phyloP scores from a whole-genome alignment of 1,139 yeast species.

The Candida tetrigidarum region DNA sequence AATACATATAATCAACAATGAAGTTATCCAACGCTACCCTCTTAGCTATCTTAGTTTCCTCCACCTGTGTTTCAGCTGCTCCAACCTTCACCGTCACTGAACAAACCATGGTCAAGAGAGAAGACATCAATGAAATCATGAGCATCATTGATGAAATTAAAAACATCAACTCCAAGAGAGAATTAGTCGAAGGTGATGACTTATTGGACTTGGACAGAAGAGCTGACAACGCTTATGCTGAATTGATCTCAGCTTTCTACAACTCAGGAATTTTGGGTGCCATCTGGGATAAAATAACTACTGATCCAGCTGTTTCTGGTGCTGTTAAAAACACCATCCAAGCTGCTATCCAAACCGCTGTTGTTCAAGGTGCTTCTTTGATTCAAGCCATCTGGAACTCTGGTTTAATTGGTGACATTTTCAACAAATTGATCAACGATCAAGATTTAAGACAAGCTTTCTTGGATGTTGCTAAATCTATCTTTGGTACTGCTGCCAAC shows the following conservation, averaged over 20 bases:
- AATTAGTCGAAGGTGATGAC: constrained; percentile 30
- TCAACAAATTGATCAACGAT: constrained; percentile 39
- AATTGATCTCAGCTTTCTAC: constrained; percentile 42
- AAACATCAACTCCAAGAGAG: constrained; percentile 39
- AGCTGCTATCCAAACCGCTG: constrained; percentile 37
- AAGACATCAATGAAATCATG: constrained; percentile 40
- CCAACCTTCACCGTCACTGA: constrained; percentile 30
- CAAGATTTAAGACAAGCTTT: constrained; percentile 39
- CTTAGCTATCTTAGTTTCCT: constrained; percentile 46
- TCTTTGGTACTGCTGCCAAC: constrained; percentile 37
- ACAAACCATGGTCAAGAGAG: constrained; percentile 38
- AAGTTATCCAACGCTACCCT: constrained; percentile 48
- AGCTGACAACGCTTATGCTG: constrained; percentile 41
- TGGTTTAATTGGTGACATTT: constrained; percentile 42
- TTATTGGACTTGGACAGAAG: constrained; percentile 37
- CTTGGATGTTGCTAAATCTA: constrained; percentile 38
- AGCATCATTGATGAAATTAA: constrained; percentile 39
- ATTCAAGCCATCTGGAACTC: constrained; percentile 49
- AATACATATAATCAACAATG: constrained; percentile 28
- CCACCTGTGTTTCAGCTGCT: constrained; percentile 45
- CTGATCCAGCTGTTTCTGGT: constrained; percentile 31
- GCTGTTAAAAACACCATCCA: constrained; percentile 34
- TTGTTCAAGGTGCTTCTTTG: constrained; percentile 49
- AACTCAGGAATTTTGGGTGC: constrained; percentile 46
- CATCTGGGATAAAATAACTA: constrained; percentile 41